Evolutionary conservation across 2,329 filamentous ascomycete genomes (phyloP), one percentile per base, ranked within the genome.

Genomic region (Fusarium sp.): DNA sequence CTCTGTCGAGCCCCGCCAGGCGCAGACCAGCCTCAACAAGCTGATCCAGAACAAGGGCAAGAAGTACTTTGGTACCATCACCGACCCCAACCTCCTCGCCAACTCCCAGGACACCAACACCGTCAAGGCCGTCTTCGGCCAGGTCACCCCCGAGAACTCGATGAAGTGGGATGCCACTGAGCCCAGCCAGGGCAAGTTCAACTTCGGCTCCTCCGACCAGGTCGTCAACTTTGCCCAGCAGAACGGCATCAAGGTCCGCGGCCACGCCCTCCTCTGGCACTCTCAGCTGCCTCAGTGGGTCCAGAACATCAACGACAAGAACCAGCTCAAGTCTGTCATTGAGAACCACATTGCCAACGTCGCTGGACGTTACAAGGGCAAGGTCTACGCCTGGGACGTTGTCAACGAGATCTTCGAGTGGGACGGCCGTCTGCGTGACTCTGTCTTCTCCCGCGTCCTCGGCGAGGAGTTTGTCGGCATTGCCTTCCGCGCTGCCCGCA

Each of bases 381-480:
- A 89, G 79, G 84, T 91, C 68, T 62, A 62, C 40, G 58, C 58
- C 32, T 62, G 58, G 58, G 88, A 90, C 68, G 88, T 90, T 30
- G 82, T 87, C 60, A 90, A 90, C 76, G 88, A 90, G 75, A 87
- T 89, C 72, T 88, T 90, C 77, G 83, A 84, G 72, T 86, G 90
- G 70, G 83, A 88, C 71, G 89, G 89, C 44, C 78, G 76, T 3
- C 81, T 90, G 57, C 87, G 90, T 44, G 71, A 80, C 37, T 86
- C 83, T 15, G 87, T 92, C 70, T 93, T 91, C 81, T 90, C 83
- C 70, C 83, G 86, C 32, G 86, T 92, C 6, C 83, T 93, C 9
- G 90, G 90, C 54, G 89, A 92, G 79, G 85, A 86, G 76, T 93
- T 90, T 73, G 87, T 93, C 55, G 81, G 82, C 37, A 90, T 91